Conservation (phyloP, 2,329 filamentous ascomycete genomes). For the Diaporthe aspalathi region DNA sequence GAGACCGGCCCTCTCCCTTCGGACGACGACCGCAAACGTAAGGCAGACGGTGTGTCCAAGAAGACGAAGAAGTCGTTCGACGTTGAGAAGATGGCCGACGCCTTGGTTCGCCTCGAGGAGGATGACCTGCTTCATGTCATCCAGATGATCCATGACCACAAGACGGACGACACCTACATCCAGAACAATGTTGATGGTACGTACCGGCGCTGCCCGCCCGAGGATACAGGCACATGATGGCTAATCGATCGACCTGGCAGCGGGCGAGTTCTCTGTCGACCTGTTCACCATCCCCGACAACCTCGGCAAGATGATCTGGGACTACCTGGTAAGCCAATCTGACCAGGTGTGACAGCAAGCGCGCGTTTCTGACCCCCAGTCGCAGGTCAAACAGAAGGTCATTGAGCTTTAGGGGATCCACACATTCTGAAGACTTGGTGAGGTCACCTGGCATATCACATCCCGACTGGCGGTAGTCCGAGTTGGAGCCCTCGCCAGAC, state of each 20-base stretch:
- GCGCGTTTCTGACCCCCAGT: conserved; percentile 4
- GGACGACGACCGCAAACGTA: conserved; percentile 74
- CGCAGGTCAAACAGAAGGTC: conserved; percentile 36
- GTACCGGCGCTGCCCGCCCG: conserved; percentile 50
- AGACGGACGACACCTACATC: conserved; percentile 92
- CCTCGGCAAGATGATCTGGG: conserved; percentile 95
- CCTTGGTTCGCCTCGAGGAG: conserved; percentile 87
- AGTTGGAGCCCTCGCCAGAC: not conserved
- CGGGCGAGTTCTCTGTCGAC: conserved; percentile 98
- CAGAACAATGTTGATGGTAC: conserved; percentile 96
- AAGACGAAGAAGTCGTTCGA: conserved; percentile 82
- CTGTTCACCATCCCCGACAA: conserved; percentile 94
- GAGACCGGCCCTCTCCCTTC: conserved; percentile 89
- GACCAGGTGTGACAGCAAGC: no score
- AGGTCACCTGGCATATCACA: not conserved
- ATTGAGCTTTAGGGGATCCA: conserved; percentile 28
- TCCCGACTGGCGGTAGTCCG: not conserved
- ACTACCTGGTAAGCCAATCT: conserved; percentile 71
- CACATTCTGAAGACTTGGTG: not conserved
- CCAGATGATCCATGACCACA: conserved; percentile 98
- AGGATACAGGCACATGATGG: not conserved
- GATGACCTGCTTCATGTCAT: conserved; percentile 95
- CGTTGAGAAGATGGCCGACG: conserved; percentile 97
- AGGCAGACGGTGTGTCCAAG: conserved; percentile 75
- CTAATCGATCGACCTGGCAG: conserved; percentile 53